Conservation (phyloP, 2,329 filamentous ascomycete genomes). For the Fusarium algeriense region DNA sequence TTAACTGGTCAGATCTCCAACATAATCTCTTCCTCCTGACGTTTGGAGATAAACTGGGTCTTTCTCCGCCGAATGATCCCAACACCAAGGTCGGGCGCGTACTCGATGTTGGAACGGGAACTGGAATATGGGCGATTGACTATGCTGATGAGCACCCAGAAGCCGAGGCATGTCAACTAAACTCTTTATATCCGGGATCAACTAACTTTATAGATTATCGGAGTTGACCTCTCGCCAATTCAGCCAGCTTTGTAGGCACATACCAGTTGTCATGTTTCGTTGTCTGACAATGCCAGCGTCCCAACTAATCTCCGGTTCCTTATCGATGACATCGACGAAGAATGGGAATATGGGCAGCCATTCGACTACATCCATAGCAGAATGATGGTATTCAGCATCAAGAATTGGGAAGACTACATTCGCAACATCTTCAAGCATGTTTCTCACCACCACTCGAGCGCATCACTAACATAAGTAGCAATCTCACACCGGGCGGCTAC, state of each 20-base stretch:
- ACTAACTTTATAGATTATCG: neutral
- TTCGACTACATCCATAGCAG: conserved; percentile 12
- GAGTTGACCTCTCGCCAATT: neutral
- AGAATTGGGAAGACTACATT: neutral
- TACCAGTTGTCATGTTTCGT: accelerated
- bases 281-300: neutral
- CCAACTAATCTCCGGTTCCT: neutral
- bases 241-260: conserved; percentile 1
- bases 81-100: neutral
- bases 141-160: conserved; percentile 9
- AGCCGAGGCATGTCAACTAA: neutral
- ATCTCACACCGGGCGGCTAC: neutral
- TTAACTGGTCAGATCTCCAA: neutral
- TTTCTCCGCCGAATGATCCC: neutral
- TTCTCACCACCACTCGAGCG: accelerated
- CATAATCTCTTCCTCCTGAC: conserved; percentile 1
- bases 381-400: conserved; percentile 1
- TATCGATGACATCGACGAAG: conserved; percentile 4
- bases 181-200: accelerated
- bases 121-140: conserved; percentile 7
- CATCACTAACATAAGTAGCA: neutral
- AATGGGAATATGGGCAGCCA: neutral
- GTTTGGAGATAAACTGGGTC: neutral
- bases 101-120: neutral
- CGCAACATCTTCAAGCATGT: conserved; percentile 14